Evolutionary conservation across 768 basidiomycete genomes (phyloP).

Genomic region (Naganishia antarctica): DNA sequence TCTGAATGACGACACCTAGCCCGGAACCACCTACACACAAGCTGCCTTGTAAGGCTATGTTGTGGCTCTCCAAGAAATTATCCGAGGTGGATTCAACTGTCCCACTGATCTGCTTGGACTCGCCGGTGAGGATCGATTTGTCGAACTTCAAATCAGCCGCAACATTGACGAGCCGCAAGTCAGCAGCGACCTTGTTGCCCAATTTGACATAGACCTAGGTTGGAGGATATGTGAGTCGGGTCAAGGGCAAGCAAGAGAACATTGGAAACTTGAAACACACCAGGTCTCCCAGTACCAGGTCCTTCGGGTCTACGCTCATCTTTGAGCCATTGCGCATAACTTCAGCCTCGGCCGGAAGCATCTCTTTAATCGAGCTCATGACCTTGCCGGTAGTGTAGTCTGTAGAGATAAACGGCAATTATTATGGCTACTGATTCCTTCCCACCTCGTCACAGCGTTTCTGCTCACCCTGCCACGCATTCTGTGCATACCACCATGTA

Average conservation of each 20-base stretch:
- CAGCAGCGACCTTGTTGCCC: slow-evolving; percentile 48
- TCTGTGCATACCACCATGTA: too few species aligned
- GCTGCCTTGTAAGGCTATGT: slow-evolving; percentile 57
- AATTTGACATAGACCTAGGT: slow-evolving; percentile 28
- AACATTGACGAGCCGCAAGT: slow-evolving; percentile 53
- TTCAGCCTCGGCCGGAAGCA: slow-evolving; percentile 47
- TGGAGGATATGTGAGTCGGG: too few species aligned
- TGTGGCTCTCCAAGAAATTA: slow-evolving; percentile 56
- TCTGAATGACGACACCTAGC: slow-evolving; percentile 41
- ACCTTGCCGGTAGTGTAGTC: slow-evolving; percentile 60
- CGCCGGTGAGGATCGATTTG: slow-evolving; percentile 60
- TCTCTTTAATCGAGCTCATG: slow-evolving; percentile 58
- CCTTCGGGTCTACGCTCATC: slow-evolving; percentile 36
- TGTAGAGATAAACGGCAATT: slow-evolving; percentile 48
- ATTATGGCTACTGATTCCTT: slow-evolving; percentile 32
- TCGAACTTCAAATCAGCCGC: slow-evolving; percentile 62
- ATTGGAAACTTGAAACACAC: slow-evolving; percentile 20
- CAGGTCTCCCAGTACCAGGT: slow-evolving; percentile 47
- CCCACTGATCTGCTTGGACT: slow-evolving; percentile 48
- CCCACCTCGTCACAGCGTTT: too few species aligned
- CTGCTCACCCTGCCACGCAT: slow-evolving; percentile 25
- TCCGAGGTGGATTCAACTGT: slow-evolving; percentile 54
- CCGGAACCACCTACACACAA: slow-evolving; percentile 42
- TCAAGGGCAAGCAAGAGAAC: too few species aligned
- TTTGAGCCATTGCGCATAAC: slow-evolving; percentile 43